Conservation (phyloP, 2,329 filamentous ascomycete species). For the Fusarium lateritium region DNA sequence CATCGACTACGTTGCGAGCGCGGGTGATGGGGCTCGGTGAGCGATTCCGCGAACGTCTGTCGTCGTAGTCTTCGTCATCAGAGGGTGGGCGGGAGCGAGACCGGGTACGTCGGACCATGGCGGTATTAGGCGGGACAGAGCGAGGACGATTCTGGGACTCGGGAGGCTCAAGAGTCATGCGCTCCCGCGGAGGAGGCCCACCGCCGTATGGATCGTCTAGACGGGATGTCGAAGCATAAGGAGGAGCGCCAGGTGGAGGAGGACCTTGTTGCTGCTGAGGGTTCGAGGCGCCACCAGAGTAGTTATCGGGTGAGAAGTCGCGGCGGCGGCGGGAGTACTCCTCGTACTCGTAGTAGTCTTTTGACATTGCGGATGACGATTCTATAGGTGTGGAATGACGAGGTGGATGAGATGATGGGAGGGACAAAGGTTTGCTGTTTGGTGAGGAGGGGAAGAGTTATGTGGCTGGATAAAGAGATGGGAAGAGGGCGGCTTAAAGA, state of each 20-base stretch:
- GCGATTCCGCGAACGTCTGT: constrained; percentile 48
- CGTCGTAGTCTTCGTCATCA: constrained; percentile 40
- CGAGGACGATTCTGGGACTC: constrained; percentile 50
- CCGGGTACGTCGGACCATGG: constrained; percentile 46
- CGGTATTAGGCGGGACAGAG: constrained; percentile 52
- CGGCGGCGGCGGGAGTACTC: constrained; percentile 45
- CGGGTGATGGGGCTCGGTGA: constrained; percentile 56
- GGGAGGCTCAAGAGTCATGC: constrained; percentile 51
- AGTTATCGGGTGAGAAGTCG: constrained; percentile 53
- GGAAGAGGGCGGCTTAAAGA: constrained; percentile 9
- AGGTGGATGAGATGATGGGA: neutral
- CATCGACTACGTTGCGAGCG: constrained; percentile 59
- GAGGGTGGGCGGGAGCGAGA: constrained; percentile 45
- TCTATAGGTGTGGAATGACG: neutral
- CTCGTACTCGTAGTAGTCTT: constrained; percentile 52
- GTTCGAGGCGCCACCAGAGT: constrained; percentile 49
- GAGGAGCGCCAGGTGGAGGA: constrained; percentile 40
- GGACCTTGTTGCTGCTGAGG: constrained; percentile 30
- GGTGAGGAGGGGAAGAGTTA: constrained; percentile 12
- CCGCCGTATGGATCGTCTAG: constrained; percentile 46
- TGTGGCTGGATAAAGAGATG: constrained; percentile 21
- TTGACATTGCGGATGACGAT: constrained; percentile 37
- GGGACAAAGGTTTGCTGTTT: neutral
- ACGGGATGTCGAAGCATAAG: constrained; percentile 44
- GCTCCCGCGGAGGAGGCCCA: constrained; percentile 44